Evolutionary conservation across 1,284 basidiomycete genomes (phyloP).

Genomic region (Chalciporus sp.): DNA sequence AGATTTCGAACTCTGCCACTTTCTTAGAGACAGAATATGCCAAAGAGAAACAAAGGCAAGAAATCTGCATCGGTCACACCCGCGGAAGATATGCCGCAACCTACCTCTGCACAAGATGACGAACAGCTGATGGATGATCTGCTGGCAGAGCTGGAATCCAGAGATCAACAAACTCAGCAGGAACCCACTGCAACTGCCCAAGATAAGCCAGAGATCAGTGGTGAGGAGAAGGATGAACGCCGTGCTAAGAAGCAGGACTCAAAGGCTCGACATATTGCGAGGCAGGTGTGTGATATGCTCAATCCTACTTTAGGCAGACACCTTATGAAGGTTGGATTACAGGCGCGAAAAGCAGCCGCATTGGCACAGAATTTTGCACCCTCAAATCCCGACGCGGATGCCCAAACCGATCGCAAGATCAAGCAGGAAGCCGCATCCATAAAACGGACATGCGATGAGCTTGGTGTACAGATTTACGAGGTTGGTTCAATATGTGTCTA

Average conservation of each 20-base stretch:
- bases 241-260: constrained; percentile 59
- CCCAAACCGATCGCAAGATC: constrained; percentile 68
- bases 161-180: constrained; percentile 49
- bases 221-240: constrained; percentile 40
- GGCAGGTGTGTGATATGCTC: constrained; percentile 58
- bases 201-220: constrained; percentile 46
- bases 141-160: constrained; percentile 69
- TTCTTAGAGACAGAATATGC: constrained; percentile 34
- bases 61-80: constrained; percentile 38
- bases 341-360: constrained; percentile 80
- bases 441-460: constrained; percentile 63
- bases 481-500: constrained; percentile 41
- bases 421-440: constrained; percentile 77
- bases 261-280: constrained; percentile 74
- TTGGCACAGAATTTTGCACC: constrained; percentile 62
- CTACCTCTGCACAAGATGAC: constrained; percentile 37
- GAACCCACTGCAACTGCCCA: constrained; percentile 54
- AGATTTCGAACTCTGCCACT: too few relatives aligned
- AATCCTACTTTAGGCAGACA: background rate
- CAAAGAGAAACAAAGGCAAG: constrained; percentile 56
- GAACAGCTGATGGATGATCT: constrained; percentile 72
- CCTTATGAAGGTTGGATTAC: constrained; percentile 8
- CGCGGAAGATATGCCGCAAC: constrained; percentile 27
- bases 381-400: constrained; percentile 64
- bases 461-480: constrained; percentile 73